A percentile compares a stretch with the other conserved stretches of the same genome.
Conservation (phyloP, 768 basidiomycete genomes). For the Pisolithus marmoratus region DNA sequence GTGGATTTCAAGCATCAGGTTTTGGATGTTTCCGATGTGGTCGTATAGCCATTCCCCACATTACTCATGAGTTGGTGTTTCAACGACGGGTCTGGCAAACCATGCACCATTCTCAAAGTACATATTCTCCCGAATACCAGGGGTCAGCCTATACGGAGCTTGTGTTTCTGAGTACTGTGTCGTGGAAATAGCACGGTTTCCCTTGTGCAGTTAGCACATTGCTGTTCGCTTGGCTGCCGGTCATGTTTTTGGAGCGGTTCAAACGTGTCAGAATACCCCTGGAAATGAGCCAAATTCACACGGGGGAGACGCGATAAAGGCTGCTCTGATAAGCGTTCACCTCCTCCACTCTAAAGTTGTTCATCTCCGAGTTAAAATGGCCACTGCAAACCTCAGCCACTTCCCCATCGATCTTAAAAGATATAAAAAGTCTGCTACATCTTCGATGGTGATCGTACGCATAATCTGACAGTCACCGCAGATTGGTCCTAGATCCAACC, state of each 20-base stretch:
- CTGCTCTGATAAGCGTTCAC: neutral
- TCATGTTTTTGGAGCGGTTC: too few relatives aligned
- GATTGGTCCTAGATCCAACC: constrained; percentile 68
- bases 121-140: constrained; percentile 1
- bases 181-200: constrained; percentile 5
- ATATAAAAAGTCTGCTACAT: constrained; percentile 57
- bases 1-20: too few relatives aligned
- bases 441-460: neutral
- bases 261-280: neutral
- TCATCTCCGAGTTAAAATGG: constrained; percentile 26
- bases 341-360: neutral
- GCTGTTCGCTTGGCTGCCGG: neutral
- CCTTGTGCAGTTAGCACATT: constrained; percentile 1
- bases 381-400: constrained; percentile 30
- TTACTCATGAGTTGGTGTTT: neutral
- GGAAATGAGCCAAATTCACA: neutral
- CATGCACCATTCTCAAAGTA: constrained; percentile 2
- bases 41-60: neutral
- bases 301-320: neutral
- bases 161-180: constrained; percentile 6
- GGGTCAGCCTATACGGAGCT: constrained; percentile 6
- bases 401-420: constrained; percentile 78
- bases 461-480: constrained; percentile 22
- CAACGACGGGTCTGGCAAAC: constrained; percentile 7
- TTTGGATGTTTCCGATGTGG: too few relatives aligned